phyloP scores from a whole-genome alignment of 129 eudicot species.

The Gnaphalium uliginosum region DNA sequence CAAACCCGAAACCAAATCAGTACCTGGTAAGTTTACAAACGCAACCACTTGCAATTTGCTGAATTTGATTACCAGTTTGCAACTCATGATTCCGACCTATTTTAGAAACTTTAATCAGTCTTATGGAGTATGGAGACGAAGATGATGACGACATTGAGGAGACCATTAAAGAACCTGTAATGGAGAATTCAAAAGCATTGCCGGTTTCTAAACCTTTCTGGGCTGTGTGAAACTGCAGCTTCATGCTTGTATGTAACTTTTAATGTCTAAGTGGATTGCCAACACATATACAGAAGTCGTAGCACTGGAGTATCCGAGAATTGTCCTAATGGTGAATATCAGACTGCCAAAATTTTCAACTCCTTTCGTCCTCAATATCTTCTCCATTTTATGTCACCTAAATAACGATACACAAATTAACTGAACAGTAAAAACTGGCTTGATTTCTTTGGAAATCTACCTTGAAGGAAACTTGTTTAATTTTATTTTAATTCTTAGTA shows the following conservation, averaged over 20 bases:
- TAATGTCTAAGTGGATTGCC: background rate
- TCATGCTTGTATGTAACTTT: conserved; percentile 19
- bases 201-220: conserved; percentile 67
- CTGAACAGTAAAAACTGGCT: background rate
- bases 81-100: background rate
- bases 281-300: conserved; percentile 8
- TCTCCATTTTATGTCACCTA: background rate
- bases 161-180: conserved; percentile 24
- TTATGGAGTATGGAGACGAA: conserved; percentile 88
- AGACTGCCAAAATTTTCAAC: background rate
- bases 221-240: conserved; percentile 54
- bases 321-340: conserved; percentile 19
- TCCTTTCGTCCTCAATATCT: background rate
- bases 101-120: conserved; percentile 72
- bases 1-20: conserved; percentile 42
- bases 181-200: conserved; percentile 31
- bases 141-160: conserved; percentile 55
- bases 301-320: conserved; percentile 15
- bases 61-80: background rate
- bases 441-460: background rate
- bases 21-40: conserved; percentile 62
- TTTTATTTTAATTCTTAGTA: background rate
- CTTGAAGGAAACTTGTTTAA: background rate
- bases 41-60: conserved; percentile 11
- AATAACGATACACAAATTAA: background rate